Base-by-base conservation (phyloP, 2,329 filamentous ascomycete species). In the Colletotrichum sojae region DNA sequence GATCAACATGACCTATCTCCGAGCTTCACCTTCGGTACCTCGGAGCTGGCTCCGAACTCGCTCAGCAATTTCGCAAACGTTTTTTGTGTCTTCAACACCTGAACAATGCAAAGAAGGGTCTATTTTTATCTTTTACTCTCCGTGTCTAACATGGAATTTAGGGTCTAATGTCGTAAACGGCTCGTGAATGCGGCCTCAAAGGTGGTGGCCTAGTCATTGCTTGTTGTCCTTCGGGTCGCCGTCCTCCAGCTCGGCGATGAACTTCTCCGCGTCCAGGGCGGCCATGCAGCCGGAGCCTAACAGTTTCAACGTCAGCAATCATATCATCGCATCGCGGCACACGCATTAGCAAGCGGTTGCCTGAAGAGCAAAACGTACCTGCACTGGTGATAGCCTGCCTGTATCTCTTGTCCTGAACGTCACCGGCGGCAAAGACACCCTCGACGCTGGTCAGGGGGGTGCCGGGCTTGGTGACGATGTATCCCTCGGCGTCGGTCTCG, bases 341-440 rank as follows among this genome's bases (percentile, higher is more conserved):
- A 27, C 51, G 20, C 2, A 43, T n/a, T n/a, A 15, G 40, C 40
- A 43, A 43, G 16, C 46, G 10, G 18, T 49, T 25, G 18, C 12
- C 46, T 43, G 13, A 36, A 10, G 43, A 45, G 49, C 49, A 54
- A 12, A 73, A 89, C 91, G 79, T 85, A 94, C 94, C 95, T 75
- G 96, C 96, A 83, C 95, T 98, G 73, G 96, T 99, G 74, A 99
- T 97, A 54, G 96, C 96, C 85, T 99, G 96, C 79, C 96, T 90
- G 82, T 99, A 99, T 78, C 92, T 90, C 91, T 98, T 99, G 81
- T 99, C 97, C 85, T 99, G 96, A 10, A 99, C 97, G 79, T 99
- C 96, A 72, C 96, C 96, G 10, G 95, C 96, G 45, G 96, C 96
- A 78, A 98, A 99, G 20, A 99, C 94, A 80, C 96, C 96, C 78